These are phyloP conservation scores for Aspergillus pseudoterreus DNA, from an alignment of 2,329 filamentous ascomycete species.

Conservation along the genomic window DNA sequence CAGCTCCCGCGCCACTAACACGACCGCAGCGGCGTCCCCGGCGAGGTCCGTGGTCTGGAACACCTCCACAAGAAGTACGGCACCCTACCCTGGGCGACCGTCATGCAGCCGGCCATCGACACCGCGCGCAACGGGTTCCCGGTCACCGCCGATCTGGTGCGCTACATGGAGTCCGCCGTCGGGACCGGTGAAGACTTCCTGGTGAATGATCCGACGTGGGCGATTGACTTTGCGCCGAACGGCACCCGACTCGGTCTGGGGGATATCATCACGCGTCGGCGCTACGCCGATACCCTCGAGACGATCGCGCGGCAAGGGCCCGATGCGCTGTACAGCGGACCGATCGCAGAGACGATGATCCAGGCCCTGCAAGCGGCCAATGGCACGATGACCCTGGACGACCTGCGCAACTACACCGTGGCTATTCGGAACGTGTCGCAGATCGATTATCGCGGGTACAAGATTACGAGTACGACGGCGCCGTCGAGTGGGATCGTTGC, in stretches of 20 bases:
- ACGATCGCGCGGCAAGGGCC: constrained; percentile 69
- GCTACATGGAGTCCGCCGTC: constrained; percentile 63
- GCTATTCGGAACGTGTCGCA: constrained; percentile 60
- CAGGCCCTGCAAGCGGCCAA: constrained; percentile 63
- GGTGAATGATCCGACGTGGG: constrained; percentile 71
- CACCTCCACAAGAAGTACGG: constrained; percentile 65
- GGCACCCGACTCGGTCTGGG: constrained; percentile 68
- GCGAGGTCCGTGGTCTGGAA: constrained; percentile 69
- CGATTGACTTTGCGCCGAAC: constrained; percentile 81
- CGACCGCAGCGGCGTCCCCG: constrained; percentile 49
- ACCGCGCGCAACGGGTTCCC: constrained; percentile 71
- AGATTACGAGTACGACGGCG: constrained; percentile 61
- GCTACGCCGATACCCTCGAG: constrained; percentile 77
- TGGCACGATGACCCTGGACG: constrained; percentile 80
- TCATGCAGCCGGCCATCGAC: constrained; percentile 70
- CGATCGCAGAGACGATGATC: constrained; percentile 71
- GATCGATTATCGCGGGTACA: constrained; percentile 66
- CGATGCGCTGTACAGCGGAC: constrained; percentile 69
- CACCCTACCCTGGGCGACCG: constrained; percentile 63
- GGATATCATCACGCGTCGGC: constrained; percentile 73
- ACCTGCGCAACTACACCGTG: constrained; percentile 71
- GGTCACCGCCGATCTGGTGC: constrained; percentile 69
- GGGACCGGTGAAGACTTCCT: constrained; percentile 61
- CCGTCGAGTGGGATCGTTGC: constrained; percentile 76
- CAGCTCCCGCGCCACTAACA: neutral